A percentile compares a stretch with the other conserved stretches of the same genome.
Conservation (phyloP, 228 moss, liverwort and hornwort species). For the Sphagnum magellanicum region DNA sequence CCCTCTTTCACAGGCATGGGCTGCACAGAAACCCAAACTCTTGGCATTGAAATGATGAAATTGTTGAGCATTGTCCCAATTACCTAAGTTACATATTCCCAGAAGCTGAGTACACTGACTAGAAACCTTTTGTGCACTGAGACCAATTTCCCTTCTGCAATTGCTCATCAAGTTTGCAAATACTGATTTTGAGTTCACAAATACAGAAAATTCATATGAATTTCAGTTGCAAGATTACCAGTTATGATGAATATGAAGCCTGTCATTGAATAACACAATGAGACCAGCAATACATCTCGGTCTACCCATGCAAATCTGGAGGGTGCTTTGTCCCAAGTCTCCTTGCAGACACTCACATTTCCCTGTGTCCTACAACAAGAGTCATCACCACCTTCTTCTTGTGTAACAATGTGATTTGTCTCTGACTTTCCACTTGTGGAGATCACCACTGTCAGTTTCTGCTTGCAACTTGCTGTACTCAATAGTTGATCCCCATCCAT, state of each 20-base stretch:
- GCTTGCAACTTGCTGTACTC: slow-evolving; percentile 9
- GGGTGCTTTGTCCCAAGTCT: not conserved
- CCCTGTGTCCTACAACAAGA: not conserved
- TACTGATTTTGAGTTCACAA: too few relatives aligned
- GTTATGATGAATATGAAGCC: slow-evolving; percentile 84
- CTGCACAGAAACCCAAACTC: too few relatives aligned
- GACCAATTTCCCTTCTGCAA: too few relatives aligned
- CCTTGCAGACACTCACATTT: not conserved
- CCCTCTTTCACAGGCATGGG: too few relatives aligned
- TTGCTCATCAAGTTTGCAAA: too few relatives aligned
- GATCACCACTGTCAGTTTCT: slow-evolving; percentile 43
- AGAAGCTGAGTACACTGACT: too few relatives aligned
- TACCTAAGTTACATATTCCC: too few relatives aligned
- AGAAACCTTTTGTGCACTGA: too few relatives aligned
- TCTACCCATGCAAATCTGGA: slow-evolving; percentile 17
- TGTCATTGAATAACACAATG: slow-evolving; percentile 77
- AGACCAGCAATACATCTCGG: slow-evolving; percentile 56
- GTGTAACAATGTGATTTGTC: slow-evolving; percentile 15
- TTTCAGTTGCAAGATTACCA: slow-evolving; percentile 22
- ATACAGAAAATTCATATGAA: too few relatives aligned
- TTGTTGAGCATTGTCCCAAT: too few relatives aligned
- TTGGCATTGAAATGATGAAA: too few relatives aligned
- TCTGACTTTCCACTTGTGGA: slow-evolving; percentile 23
- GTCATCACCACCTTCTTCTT: not conserved
- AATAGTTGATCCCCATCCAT: not conserved